Base-by-base conservation (phyloP, 2,329 filamentous ascomycete genomes). In the Botrytis tulipae region DNA sequence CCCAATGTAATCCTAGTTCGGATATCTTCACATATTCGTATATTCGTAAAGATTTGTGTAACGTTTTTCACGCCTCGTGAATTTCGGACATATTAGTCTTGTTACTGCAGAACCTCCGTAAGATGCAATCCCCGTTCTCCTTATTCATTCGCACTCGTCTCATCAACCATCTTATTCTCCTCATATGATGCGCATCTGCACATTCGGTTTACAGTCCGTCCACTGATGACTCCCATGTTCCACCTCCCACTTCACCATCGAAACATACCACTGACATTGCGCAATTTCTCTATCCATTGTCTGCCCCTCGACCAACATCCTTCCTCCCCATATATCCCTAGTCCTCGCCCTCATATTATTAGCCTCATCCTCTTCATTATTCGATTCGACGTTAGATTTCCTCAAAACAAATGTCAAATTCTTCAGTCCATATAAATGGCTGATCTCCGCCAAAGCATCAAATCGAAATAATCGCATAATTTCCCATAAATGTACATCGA, bases 401-500 rank as follows among this genome's bases (percentile, higher is more conserved):
- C 29, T 54, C 61, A 74, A 62, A 37, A 74, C 69, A 18, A 75
- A 62, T 25, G 68, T 72, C 29, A 75, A 14, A 48, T 44, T 72
- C 32, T 70, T 63, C 22, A 76, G 40, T 10, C 70, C 72, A 29
- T 25, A 20, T 35, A 76, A 40, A 51, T 67, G 51, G 44, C 48
- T 62, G 20, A 76, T 65, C 68, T 76, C 74, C 2, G 66, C 69
- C 32, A 74, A 40, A 29, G 44, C 46, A 51, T 76, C 73, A 8
- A 70, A 65, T 42, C 71, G 54, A 51, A 76, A 76, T 4, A 74
- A 44, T 32, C 74, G 51, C 37, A 76, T 32, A 8, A 76, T 65
- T 12, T 76, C 74, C 74, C 74, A 76, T 7, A 76, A 57, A 22
- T 72, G 48, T 7, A 59, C 66, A 71, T 76, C 73, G 35, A 76